Evolutionary conservation across 768 basidiomycete genomes (phyloP), one percentile per base, ranked within the genome.

Genomic region (Calocybe cyanea): DNA sequence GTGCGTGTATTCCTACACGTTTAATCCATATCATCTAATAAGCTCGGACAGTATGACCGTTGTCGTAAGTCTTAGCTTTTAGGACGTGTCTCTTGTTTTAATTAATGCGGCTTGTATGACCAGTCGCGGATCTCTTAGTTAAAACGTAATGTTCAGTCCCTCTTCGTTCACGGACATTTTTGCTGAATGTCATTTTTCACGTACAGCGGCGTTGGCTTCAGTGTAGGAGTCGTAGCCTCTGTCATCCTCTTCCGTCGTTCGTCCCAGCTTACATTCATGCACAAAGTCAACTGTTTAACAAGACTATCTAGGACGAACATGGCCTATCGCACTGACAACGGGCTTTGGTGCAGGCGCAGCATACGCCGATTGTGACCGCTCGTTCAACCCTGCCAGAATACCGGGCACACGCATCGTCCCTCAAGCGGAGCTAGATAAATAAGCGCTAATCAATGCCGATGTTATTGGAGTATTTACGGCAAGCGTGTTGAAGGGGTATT

Each of bases 351-450:
- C 83, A 32, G 92, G 92, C 34, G 81, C 82, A 42, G 90, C 92
- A 21, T 93, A 91, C 61, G 83, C 88, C 23, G 92, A 94, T 75
- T 93, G 92, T 67, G 89, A 95, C 69, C 81, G 91, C 40, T 85
- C 87, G 13, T 95, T 94, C 80, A 92, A 92, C 69, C 87, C 90
- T 15, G 85, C 92, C 38, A 78, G 91, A 57, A 78, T 92, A 63
- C 83, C 91, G 15, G 92, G 92, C 49, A 87, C 85, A 36, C 80
- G 87, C 51, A 76, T 92, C 59, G 65, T 92, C 55, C 72, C 75
- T 38, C 64, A 63, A 35, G 52, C 65, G 36, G 62, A 69, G n/a
- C 34, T 46, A 37, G 41, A 35, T 33, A 24, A 13, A 28, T 25
- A 44, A n/a, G n/a, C n/a, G n/a, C n/a, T n/a, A n/a, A n/a, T 24